These are phyloP conservation scores for Tarenaya hassleriana DNA, from an alignment of 345 rosid genomes.

Conservation along the genomic window DNA sequence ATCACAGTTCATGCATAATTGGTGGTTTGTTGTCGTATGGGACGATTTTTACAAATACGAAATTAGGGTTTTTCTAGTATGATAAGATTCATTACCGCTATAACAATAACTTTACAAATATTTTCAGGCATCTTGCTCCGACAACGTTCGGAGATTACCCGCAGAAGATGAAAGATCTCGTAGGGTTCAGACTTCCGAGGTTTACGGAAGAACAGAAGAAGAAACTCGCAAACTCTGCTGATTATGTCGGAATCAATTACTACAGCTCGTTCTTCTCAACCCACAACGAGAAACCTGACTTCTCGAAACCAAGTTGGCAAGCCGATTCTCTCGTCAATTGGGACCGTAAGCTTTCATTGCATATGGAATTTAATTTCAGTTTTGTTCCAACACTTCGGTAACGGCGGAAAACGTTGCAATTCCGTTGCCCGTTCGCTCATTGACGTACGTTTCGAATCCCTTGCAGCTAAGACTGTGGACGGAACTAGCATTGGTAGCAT, in stretches of 20 bases:
- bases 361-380: neutral
- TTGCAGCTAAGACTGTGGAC: conserved; percentile 25
- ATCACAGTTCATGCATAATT: too few relatives aligned
- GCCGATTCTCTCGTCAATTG: conserved; percentile 27
- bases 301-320: conserved; percentile 25
- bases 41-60: too few relatives aligned
- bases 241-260: conserved; percentile 43
- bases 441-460: neutral
- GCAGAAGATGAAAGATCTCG: conserved; percentile 26
- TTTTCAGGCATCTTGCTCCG: conserved; percentile 28
- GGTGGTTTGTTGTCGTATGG: too few relatives aligned
- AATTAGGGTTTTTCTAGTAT: too few relatives aligned
- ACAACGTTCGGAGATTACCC: conserved; percentile 29
- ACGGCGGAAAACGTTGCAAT: too few relatives aligned
- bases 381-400: too few relatives aligned
- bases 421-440: neutral
- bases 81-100: too few relatives aligned
- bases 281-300: conserved; percentile 2
- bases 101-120: too few relatives aligned
- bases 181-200: conserved; percentile 22
- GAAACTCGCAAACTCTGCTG: conserved; percentile 24
- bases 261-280: conserved; percentile 29
- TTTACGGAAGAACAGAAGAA: conserved; percentile 18
- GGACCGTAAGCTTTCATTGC: conserved; percentile 28
- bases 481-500: conserved; percentile 28